Evolutionary conservation across 2,329 filamentous ascomycete genomes (phyloP).

Genomic region (Cercospora sp.): DNA sequence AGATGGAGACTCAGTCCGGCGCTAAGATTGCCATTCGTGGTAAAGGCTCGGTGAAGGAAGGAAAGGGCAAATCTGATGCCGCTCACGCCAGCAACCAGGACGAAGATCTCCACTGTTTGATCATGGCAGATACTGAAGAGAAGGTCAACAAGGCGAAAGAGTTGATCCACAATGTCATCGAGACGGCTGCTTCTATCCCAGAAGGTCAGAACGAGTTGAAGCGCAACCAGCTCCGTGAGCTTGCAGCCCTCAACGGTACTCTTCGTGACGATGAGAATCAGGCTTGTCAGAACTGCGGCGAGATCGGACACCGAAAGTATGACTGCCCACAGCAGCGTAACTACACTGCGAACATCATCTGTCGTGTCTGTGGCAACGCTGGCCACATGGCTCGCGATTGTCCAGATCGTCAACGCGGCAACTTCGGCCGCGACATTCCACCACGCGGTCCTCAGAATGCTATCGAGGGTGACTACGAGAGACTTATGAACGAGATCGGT

Average conservation of each 20-base stretch:
- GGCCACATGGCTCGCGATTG: slow-evolving; percentile 98
- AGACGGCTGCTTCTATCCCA: slow-evolving; percentile 96
- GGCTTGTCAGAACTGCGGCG: slow-evolving; percentile 97
- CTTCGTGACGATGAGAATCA: slow-evolving; percentile 99
- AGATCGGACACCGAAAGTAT: slow-evolving; percentile 98
- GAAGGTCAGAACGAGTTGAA: slow-evolving; percentile 99
- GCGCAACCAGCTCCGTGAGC: slow-evolving; percentile 95
- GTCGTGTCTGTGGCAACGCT: slow-evolving; percentile 94
- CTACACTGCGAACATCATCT: slow-evolving; percentile 99
- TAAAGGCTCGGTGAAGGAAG: slow-evolving; percentile 99
- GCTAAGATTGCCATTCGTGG: slow-evolving; percentile 99
- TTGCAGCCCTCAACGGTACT: slow-evolving; percentile 97
- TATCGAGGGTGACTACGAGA: slow-evolving; percentile 91
- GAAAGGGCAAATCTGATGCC: slow-evolving; percentile 97
- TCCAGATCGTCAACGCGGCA: slow-evolving; percentile 87
- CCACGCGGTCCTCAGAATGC: slow-evolving; percentile 60
- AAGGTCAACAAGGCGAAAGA: slow-evolving; percentile 99
- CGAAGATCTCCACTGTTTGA: slow-evolving; percentile 96
- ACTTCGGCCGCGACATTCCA: slow-evolving; percentile 80
- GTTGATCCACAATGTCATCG: slow-evolving; percentile 96
- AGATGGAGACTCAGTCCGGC: slow-evolving; percentile 96
- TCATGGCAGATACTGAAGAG: slow-evolving; percentile 99
- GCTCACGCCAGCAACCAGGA: slow-evolving; percentile 99
- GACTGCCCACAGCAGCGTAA: slow-evolving; percentile 97
- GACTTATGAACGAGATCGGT: slow-evolving; percentile 97